Conservation (phyloP, 1,284 basidiomycete genomes). For the Rhodotorula sp. region DNA sequence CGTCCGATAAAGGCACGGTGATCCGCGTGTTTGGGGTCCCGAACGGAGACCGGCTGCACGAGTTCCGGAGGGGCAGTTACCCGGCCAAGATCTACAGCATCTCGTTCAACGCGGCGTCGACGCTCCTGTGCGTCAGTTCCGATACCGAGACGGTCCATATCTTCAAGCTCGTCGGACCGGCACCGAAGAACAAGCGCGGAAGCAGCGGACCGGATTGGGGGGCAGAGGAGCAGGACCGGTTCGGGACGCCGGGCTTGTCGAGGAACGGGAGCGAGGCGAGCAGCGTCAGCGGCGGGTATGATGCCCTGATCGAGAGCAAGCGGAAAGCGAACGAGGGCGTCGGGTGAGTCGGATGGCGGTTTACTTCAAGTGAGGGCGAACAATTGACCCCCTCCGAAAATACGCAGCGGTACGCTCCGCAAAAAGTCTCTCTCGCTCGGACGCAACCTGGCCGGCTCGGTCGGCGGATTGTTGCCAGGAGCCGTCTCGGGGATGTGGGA, state of each 20-base stretch:
- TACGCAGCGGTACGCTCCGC: constrained; percentile 56
- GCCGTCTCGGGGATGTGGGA: constrained; percentile 97
- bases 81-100: constrained; percentile 85
- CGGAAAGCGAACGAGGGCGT: constrained; percentile 40
- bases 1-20: constrained; percentile 93
- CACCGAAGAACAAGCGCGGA: constrained; percentile 39
- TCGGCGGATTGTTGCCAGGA: constrained; percentile 87
- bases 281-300: constrained; percentile 45
- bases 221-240: constrained; percentile 32
- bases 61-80: constrained; percentile 86
- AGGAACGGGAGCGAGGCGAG: constrained; percentile 29
- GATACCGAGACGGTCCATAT: constrained; percentile 97
- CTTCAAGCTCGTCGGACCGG: constrained; percentile 66
- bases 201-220: constrained; percentile 33
- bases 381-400: no score
- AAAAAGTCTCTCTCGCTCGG: constrained; percentile 73
- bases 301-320: constrained; percentile 49
- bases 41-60: constrained; percentile 85
- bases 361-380: no score
- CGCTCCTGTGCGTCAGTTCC: constrained; percentile 80
- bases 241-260: constrained; percentile 3
- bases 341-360: no score
- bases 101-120: constrained; percentile 83
- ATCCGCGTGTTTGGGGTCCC: constrained; percentile 93
- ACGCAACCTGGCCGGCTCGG: constrained; percentile 72